Evolutionary conservation across 805 yeast species (phyloP), one percentile per base, ranked within the genome.

Genomic region (Kodamaea restingae): DNA sequence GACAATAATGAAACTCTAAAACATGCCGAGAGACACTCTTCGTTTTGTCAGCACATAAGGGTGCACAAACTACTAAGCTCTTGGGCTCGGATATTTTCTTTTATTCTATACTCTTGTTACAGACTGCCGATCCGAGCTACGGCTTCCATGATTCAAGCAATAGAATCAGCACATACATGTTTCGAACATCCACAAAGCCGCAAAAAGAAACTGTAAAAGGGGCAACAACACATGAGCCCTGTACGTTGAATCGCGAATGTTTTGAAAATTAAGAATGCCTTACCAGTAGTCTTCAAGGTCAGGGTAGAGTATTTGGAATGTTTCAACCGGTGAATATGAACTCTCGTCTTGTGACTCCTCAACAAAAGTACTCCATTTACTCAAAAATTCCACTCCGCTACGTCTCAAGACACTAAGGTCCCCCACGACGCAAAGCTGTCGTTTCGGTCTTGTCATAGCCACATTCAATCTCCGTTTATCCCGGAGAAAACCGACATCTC

Each of bases 381-480:
- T 65, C 39, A 88, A 63, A 49, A 76, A 85, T 18, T 55, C 54
- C 4, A 67, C 67, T 2, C 65, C 61, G 36, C 74, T 60, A 5
- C 52, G 50, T 22, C 64, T 58, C 36, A 88, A 55, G 2, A 87
- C 74, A 50, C 85, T 95, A 70, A 84, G 72, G 56, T 93, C 95
- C 1, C 97, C 98, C 38, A 93, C 65, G 1, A 91, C 75, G 52
- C 93, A 85, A 5, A 91, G 65, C 50, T 90, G 97, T 43, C 91
- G 68, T 53, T 82, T 80, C 4, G 96, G 85, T 48, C 98, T 71
- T 0, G 98, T 90, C 56, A 91, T 88, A 1, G 97, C 96, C 15
- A 91, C 98, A 55, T 91, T 91, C 33, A 90, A 67, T 49, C 98
- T 73, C 52, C 93, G 67, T 39, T 75, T 72, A 49, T 91, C 97